Evolutionary conservation across 768 basidiomycete genomes (phyloP).

Genomic region (Crassisporium funariophilum): DNA sequence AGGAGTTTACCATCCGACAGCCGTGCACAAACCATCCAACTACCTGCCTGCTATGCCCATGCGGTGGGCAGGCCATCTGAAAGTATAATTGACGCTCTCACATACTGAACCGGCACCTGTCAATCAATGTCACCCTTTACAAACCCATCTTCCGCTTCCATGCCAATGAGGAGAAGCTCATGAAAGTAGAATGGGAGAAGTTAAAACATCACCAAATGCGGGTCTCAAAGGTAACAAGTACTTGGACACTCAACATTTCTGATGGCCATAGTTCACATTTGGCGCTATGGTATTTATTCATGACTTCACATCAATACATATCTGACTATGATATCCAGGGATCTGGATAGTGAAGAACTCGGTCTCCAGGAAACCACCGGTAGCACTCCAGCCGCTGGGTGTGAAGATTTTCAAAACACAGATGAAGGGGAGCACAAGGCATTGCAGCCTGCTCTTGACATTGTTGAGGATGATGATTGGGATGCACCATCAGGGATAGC

Average conservation of each 20-base stretch:
- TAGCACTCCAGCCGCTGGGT: too few species aligned
- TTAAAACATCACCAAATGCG: neutral
- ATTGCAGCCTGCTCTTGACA: too few species aligned
- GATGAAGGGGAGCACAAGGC: too few species aligned
- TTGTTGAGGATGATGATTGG: too few species aligned
- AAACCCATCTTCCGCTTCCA: neutral
- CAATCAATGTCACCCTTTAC: slow-evolving; percentile 4
- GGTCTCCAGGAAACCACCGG: too few species aligned
- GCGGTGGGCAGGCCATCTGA: slow-evolving; percentile 15
- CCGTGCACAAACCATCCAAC: slow-evolving; percentile 28
- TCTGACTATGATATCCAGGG: too few species aligned
- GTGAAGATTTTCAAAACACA: too few species aligned
- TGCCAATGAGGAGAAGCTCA: slow-evolving; percentile 1
- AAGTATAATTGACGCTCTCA: slow-evolving; percentile 23
- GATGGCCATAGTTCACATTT: slow-evolving; percentile 1
- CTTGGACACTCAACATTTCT: neutral
- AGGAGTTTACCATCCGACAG: slow-evolving; percentile 2
- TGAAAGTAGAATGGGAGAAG: slow-evolving; percentile 1
- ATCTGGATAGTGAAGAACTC: too few species aligned
- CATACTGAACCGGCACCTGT: slow-evolving; percentile 12
- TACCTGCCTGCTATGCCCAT: slow-evolving; percentile 18
- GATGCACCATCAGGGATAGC: too few species aligned
- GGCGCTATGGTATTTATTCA: neutral
- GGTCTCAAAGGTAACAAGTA: neutral
- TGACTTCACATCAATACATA: too few species aligned